Evolutionary conservation across 192 early-diverging fungal genomes (phyloP), one percentile per base, ranked within the genome.

Genomic region (Linnemannia zychae): DNA sequence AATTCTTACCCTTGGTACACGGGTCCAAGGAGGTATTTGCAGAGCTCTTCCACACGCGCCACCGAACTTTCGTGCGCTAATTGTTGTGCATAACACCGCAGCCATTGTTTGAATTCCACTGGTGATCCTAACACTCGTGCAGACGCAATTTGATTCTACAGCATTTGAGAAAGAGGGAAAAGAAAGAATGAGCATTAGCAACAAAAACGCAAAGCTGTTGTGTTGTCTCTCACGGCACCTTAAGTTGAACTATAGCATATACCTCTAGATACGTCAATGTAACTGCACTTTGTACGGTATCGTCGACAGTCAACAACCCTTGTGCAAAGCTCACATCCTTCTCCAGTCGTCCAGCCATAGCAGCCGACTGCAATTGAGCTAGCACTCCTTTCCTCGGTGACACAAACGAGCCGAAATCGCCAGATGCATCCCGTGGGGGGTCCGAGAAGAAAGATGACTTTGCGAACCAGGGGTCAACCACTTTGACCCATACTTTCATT

Each of bases 401-500:
- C 71, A 81, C 50, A 74, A 71, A 67, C 16, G 67, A 15, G 28
- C 60, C 78, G 68, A 83, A 48, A 77, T 82, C 67, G 48, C 76
- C 48, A 76, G 83, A 68, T 63, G 81, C 34, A 68, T 73, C 53
- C 68, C 79, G 65, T 48, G 44, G 57, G n/a, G 75, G 75, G n/a
- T 82, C 87, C 1, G 89, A 76, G 9, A 80, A 88, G 46, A 91
- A 88, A 20, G 90, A 89, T 18, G 89, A 90, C n/a, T 78, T 75
- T 36, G 87, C 87, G 67, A 89, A 91, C 89, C 91, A 91, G 0
- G 89, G 88, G 76, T 94, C 93, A 72, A 88, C 87, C 22, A 95
- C 88, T 67, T 93, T 89, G 46, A 94, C 90, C 95, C 95, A 97
- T 33, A 71, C 66, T 60, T 89, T 88, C 93, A 96, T 93, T 17